Evolutionary conservation across 2,329 filamentous ascomycete genomes (phyloP).

Genomic region (Penicillium verrucosum): DNA sequence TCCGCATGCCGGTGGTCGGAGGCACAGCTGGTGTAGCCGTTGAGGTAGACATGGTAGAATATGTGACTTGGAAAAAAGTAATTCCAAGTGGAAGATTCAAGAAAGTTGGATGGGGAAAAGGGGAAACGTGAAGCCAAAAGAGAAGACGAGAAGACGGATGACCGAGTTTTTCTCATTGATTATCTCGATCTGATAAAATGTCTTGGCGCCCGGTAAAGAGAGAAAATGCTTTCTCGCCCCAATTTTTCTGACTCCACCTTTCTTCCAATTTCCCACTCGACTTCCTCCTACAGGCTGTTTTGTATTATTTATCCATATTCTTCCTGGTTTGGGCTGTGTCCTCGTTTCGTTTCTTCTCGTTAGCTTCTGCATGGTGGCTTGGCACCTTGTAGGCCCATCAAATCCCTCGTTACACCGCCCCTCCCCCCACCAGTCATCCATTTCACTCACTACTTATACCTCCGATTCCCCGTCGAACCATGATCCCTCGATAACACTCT

Average conservation of each 20-base stretch:
- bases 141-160: slow-evolving; percentile 1
- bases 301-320: background rate
- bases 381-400: slow-evolving; percentile 13
- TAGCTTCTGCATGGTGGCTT: slow-evolving; percentile 12
- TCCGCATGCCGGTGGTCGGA: slow-evolving; percentile 64
- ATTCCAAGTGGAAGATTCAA: background rate
- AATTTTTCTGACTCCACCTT: slow-evolving; percentile 12
- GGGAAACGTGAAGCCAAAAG: slow-evolving; percentile 4
- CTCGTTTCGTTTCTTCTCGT: background rate
- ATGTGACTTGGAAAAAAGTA: background rate
- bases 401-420: slow-evolving; percentile 21
- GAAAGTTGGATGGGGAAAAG: background rate
- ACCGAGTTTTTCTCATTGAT: slow-evolving; percentile 22
- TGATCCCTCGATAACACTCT: slow-evolving; percentile 22
- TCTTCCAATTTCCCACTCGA: background rate
- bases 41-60: slow-evolving; percentile 46
- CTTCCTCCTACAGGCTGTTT: slow-evolving; percentile 2
- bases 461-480: slow-evolving; percentile 8
- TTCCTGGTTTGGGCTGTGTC: background rate
- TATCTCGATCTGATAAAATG: slow-evolving; percentile 46
- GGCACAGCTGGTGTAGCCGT: slow-evolving; percentile 25
- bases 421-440: background rate
- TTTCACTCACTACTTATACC: slow-evolving; percentile 1
- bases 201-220: slow-evolving; percentile 28
- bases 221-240: slow-evolving; percentile 11